A percentile compares a stretch with the other conserved stretches of the same genome.
These are phyloP conservation scores for Abrus precatorius DNA, from an alignment of 306 rosid genomes.

Conservation along the genomic window DNA sequence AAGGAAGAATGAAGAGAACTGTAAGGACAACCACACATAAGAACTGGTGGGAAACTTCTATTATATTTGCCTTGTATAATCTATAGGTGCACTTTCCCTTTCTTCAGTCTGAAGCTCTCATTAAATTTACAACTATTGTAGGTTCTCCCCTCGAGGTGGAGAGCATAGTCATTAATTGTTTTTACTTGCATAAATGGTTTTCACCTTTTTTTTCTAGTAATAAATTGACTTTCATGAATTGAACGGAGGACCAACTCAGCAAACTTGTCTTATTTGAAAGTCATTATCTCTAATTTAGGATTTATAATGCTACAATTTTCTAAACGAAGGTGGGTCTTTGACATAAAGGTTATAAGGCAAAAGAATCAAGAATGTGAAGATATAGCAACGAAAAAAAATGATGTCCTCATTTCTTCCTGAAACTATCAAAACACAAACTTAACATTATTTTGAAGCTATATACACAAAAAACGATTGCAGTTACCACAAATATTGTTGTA, in stretches of 20 bases:
- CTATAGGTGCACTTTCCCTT: background rate
- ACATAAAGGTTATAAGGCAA: slow-evolving; percentile 10
- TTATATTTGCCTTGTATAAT: background rate
- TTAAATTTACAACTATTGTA: background rate
- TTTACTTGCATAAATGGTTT: background rate
- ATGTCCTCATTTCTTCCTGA: background rate
- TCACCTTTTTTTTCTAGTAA: background rate
- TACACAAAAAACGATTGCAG: slow-evolving; percentile 34
- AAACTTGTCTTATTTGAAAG: background rate
- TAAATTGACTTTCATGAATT: slow-evolving; percentile 25
- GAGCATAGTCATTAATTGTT: slow-evolving; percentile 6
- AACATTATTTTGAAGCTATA: background rate
- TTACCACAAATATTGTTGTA: slow-evolving; percentile 94
- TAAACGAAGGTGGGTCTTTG: background rate
- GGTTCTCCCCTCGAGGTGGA: slow-evolving; percentile 2
- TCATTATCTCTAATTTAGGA: slow-evolving; percentile 15
- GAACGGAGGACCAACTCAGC: background rate
- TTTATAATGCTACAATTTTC: slow-evolving; percentile 22
- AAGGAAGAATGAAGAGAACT: slow-evolving; percentile 47
- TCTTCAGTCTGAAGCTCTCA: background rate
- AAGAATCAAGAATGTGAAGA: slow-evolving; percentile 28
- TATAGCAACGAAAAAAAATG: slow-evolving; percentile 29
- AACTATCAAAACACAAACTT: slow-evolving; percentile 7
- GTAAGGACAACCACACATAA: slow-evolving; percentile 40
- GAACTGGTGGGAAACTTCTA: slow-evolving; percentile 4